Percentiles rank a stretch among this genome's conserved stretches.
Evolutionary conservation across 768 basidiomycete species (phyloP).

Genomic region (Calocybe cyanea): DNA sequence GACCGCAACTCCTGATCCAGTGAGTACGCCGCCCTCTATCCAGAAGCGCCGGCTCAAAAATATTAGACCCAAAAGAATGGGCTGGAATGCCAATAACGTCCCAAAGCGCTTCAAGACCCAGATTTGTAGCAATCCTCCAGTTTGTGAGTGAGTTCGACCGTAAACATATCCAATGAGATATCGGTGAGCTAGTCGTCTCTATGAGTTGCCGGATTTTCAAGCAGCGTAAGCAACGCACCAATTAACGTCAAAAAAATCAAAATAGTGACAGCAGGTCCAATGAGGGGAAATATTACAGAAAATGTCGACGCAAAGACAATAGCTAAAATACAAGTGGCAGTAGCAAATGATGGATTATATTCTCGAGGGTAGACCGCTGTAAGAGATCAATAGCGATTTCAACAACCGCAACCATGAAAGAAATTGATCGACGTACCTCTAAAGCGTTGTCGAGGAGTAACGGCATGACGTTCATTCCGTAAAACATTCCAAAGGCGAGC

Average conservation of each 20-base stretch:
- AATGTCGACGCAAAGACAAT: constrained; percentile 73
- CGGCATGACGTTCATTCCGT: constrained; percentile 50
- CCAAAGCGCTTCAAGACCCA: constrained; percentile 75
- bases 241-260: constrained; percentile 64
- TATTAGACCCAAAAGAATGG: constrained; percentile 70
- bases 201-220: constrained; percentile 3
- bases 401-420: constrained; percentile 1
- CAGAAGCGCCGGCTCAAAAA: constrained; percentile 64
- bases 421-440: constrained; percentile 46
- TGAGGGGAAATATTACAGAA: constrained; percentile 70
- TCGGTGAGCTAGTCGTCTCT: constrained; percentile 56
- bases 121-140: constrained; percentile 69
- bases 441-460: constrained; percentile 78
- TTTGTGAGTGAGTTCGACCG: constrained; percentile 67
- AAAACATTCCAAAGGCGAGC: constrained; percentile 54
- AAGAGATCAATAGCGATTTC: neutral
- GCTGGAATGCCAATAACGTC: constrained; percentile 68
- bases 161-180: constrained; percentile 78
- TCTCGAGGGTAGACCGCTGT: constrained; percentile 66
- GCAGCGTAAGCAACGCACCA: constrained; percentile 35
- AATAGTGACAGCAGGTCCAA: constrained; percentile 66
- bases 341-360: constrained; percentile 67
- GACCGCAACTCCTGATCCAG: constrained; percentile 50
- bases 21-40: constrained; percentile 66
- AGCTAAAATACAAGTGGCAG: constrained; percentile 61